Conservation (phyloP, 2,329 filamentous ascomycete species). For the Neurospora crassa region DNA sequence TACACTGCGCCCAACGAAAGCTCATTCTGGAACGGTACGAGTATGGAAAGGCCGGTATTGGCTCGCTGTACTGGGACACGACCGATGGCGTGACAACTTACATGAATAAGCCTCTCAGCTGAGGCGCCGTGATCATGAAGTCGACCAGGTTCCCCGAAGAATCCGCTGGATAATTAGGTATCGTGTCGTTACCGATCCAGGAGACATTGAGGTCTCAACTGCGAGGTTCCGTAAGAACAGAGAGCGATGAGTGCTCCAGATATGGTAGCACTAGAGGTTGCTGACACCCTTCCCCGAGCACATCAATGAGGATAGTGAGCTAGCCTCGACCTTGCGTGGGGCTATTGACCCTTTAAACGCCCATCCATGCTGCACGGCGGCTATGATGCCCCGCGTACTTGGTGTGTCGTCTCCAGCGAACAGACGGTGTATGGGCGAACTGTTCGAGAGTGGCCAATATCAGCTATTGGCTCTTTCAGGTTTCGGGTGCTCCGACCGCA, state of each 20-base stretch:
- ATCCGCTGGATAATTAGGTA: conserved; percentile 26
- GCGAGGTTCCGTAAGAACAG: conserved; percentile 26
- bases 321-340: conserved; percentile 16
- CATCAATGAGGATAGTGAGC: conserved; percentile 18
- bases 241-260: conserved; percentile 22
- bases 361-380: conserved; percentile 22
- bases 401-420: conserved; percentile 11
- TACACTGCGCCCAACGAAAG: conserved; percentile 25
- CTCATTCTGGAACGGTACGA: conserved; percentile 23
- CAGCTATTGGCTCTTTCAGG: conserved; percentile 16
- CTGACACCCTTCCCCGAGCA: conserved; percentile 21
- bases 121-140: conserved; percentile 29
- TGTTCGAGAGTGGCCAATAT: conserved; percentile 14
- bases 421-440: conserved; percentile 13
- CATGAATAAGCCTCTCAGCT: conserved; percentile 28
- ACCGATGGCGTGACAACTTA: conserved; percentile 21
- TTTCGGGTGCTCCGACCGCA: conserved; percentile 15
- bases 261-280: conserved; percentile 21
- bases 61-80: conserved; percentile 25
- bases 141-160: conserved; percentile 23
- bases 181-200: conserved; percentile 27
- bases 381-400: conserved; percentile 11
- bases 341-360: conserved; percentile 16
- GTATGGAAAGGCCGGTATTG: conserved; percentile 17
- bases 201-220: conserved; percentile 26